These are phyloP conservation scores for Raphanus raphanistrum DNA, from an alignment of 345 rosid genomes.

Conservation along the genomic window DNA sequence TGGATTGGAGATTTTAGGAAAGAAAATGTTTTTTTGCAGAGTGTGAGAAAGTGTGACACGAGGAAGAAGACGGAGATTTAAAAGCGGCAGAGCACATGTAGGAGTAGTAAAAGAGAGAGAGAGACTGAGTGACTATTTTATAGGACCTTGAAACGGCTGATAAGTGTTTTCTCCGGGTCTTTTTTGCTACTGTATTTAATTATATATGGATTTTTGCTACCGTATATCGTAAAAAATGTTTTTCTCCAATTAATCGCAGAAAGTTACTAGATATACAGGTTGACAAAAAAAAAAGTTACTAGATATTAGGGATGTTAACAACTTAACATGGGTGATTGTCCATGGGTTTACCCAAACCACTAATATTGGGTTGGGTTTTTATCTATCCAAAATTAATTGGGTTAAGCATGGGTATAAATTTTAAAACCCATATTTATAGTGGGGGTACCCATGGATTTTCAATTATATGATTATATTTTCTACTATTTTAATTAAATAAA, in stretches of 20 bases:
- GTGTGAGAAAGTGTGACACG: constrained; percentile 36
- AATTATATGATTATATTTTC: too few relatives aligned
- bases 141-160: constrained; percentile 37
- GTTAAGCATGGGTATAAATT: too few relatives aligned
- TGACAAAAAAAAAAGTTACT: too few relatives aligned
- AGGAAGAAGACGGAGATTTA: constrained; percentile 33
- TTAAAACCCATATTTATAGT: too few relatives aligned
- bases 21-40: constrained; percentile 25
- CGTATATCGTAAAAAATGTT: not conserved
- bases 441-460: too few relatives aligned
- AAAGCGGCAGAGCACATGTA: constrained; percentile 42
- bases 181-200: not conserved
- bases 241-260: not conserved
- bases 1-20: constrained; percentile 18
- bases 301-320: too few relatives aligned
- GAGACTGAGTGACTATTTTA: constrained; percentile 28
- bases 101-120: not conserved
- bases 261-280: not conserved
- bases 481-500: too few relatives aligned
- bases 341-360: too few relatives aligned
- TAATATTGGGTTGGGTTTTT: too few relatives aligned
- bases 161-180: constrained; percentile 4
- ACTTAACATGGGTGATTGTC: too few relatives aligned
- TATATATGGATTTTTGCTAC: not conserved
- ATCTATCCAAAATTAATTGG: too few relatives aligned